These are phyloP conservation scores for Pseudocercospora macadamiae DNA, from an alignment of 2,329 filamentous ascomycete species.

Conservation along the genomic window DNA sequence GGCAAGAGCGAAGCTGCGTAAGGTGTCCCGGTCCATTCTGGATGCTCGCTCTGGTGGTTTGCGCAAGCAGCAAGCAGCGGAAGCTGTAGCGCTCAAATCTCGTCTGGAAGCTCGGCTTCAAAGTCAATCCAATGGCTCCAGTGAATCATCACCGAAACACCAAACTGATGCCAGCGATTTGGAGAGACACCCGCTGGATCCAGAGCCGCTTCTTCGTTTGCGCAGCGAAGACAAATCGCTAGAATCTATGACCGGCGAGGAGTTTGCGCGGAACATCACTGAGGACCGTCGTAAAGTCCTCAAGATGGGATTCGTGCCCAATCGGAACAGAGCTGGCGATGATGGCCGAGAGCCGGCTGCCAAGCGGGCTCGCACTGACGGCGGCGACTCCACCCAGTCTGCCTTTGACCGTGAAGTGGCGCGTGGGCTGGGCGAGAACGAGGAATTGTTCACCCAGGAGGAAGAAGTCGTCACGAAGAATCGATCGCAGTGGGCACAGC, in stretches of 20 bases:
- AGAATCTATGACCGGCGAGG: conserved; percentile 60
- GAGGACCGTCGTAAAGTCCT: conserved; percentile 63
- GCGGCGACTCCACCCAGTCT: conserved; percentile 18
- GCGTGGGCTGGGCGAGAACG: conserved; percentile 86
- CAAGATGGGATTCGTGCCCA: conserved; percentile 70
- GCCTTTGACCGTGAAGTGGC: conserved; percentile 79
- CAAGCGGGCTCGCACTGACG: conserved; percentile 35
- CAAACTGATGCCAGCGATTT: not conserved
- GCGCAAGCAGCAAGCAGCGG: conserved; percentile 67
- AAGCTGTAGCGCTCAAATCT: conserved; percentile 60
- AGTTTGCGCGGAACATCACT: conserved; percentile 61
- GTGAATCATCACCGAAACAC: not conserved
- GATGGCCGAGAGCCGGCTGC: conserved; percentile 18
- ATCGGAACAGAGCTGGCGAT: conserved; percentile 36
- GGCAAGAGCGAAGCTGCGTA: conserved; percentile 80
- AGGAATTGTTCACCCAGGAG: conserved; percentile 92
- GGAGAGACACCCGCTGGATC: conserved; percentile 54
- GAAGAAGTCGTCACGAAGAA: conserved; percentile 70
- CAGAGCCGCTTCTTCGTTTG: conserved; percentile 67
- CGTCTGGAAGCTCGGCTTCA: conserved; percentile 52
- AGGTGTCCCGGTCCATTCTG: conserved; percentile 75
- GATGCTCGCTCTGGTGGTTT: conserved; percentile 69
- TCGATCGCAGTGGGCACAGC: conserved; percentile 77
- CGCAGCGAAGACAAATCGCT: conserved; percentile 65
- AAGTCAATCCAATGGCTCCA: conserved; percentile 4